phyloP scores from a whole-genome alignment of 2,329 filamentous ascomycete genomes.

The Botrytis sinoallii region DNA sequence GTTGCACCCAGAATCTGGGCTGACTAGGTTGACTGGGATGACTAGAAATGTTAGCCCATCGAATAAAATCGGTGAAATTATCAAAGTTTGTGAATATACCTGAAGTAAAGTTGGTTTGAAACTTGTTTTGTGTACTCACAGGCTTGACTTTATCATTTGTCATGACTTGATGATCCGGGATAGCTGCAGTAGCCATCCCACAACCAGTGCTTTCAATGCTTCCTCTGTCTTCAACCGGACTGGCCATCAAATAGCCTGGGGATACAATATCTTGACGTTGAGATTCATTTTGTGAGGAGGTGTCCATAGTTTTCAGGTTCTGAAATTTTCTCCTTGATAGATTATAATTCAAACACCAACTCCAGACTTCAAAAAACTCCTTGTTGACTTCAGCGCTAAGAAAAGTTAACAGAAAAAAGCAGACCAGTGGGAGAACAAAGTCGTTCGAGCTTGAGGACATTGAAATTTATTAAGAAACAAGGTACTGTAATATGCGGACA shows the following conservation, averaged over 20 bases:
- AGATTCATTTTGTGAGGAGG: not conserved
- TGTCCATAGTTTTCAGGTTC: not conserved
- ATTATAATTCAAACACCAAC: not conserved
- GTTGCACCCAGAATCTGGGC: not conserved
- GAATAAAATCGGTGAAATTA: rapidly evolving
- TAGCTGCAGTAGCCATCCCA: not conserved
- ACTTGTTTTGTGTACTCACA: not conserved
- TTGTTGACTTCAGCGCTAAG: rapidly evolving
- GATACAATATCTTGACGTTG: too few species aligned
- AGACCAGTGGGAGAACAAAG: not conserved
- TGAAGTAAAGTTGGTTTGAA: not conserved
- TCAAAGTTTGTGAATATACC: not conserved
- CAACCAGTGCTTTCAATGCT: not conserved
- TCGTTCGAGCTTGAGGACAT: not conserved
- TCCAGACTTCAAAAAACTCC: not conserved
- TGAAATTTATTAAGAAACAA: not conserved
- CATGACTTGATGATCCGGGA: not conserved
- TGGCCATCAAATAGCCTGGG: too few species aligned
- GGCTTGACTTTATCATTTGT: too few species aligned
- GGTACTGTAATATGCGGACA: not conserved
- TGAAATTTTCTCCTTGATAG: not conserved
- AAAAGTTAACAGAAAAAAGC: not conserved
- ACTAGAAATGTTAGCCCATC: not conserved
- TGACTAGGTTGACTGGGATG: not conserved
- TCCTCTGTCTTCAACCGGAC: not conserved